A percentile compares a stretch with the other conserved stretches of the same genome.
Evolutionary conservation across 306 rosid species (phyloP).

Genomic region (Glycine tomentella): DNA sequence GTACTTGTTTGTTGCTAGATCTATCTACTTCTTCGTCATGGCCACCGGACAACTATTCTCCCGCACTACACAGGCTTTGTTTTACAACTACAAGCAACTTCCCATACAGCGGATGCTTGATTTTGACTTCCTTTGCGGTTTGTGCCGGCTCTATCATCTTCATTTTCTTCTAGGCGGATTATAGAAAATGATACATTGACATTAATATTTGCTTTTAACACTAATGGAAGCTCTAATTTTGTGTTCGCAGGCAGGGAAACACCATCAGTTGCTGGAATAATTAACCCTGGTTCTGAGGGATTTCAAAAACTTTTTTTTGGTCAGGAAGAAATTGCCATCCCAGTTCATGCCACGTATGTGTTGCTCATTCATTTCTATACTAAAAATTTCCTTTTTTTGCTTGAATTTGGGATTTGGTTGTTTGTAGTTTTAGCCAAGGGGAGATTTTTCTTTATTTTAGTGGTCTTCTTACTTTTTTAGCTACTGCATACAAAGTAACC

Average conservation of each 20-base stretch:
- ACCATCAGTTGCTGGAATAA: constrained; percentile 98
- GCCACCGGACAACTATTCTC: constrained; percentile 97
- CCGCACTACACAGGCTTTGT: constrained; percentile 87
- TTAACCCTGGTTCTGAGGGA: constrained; percentile 97
- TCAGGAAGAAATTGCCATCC: constrained; percentile 96
- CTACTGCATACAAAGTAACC: constrained; percentile 19
- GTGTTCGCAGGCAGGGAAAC: constrained; percentile 84
- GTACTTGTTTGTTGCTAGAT: constrained; percentile 54
- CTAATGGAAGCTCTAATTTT: constrained; percentile 42
- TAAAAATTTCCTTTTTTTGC: background rate
- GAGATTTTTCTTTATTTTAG: constrained; percentile 3
- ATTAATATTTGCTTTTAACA: constrained; percentile 2
- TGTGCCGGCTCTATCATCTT: constrained; percentile 42
- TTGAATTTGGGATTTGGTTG: constrained; percentile 32
- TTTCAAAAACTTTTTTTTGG: constrained; percentile 98
- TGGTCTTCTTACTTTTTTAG: background rate
- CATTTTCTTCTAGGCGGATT: constrained; percentile 7
- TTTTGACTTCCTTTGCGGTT: constrained; percentile 99
- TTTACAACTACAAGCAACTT: constrained; percentile 98
- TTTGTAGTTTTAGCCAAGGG: background rate
- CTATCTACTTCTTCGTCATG: constrained; percentile 59
- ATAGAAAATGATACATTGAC: background rate
- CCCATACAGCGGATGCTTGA: constrained; percentile 99
- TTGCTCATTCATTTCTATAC: constrained; percentile 36
- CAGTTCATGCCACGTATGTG: constrained; percentile 89